Conservation (phyloP, 2,329 filamentous ascomycete species). For the Nigrospora sphaerica region DNA sequence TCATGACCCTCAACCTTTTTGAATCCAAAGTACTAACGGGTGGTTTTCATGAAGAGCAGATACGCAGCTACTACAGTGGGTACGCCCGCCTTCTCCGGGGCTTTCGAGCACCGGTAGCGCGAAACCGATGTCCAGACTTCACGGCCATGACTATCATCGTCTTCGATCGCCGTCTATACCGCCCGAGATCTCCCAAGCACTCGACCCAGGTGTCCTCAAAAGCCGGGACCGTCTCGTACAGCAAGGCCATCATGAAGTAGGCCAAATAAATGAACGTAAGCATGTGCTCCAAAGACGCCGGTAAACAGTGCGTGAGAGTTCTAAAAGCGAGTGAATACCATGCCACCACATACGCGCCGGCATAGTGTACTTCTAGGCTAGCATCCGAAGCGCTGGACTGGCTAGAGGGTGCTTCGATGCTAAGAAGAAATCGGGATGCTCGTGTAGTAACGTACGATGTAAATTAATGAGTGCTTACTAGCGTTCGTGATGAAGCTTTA, state of each 20-base stretch:
- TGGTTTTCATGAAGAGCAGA: too few relatives aligned
- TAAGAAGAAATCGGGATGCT: slow-evolving; percentile 81
- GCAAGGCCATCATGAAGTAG: slow-evolving; percentile 81
- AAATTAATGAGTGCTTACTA: slow-evolving; percentile 80
- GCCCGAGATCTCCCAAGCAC: slow-evolving; percentile 76
- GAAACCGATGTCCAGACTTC: slow-evolving; percentile 79
- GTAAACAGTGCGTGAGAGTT: slow-evolving; percentile 66
- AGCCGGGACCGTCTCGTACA: slow-evolving; percentile 76
- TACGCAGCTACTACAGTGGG: too few relatives aligned
- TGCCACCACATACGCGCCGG: slow-evolving; percentile 91
- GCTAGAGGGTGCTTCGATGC: slow-evolving; percentile 82
- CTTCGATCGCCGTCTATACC: slow-evolving; percentile 90
- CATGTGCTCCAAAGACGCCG: slow-evolving; percentile 80
- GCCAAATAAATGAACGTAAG: slow-evolving; percentile 81
- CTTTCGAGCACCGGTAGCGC: slow-evolving; percentile 76
- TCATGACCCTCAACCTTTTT: too few relatives aligned
- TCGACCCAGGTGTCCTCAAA: slow-evolving; percentile 93
- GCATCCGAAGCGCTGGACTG: slow-evolving; percentile 53
- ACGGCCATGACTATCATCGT: slow-evolving; percentile 65
- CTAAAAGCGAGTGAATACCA: slow-evolving; percentile 80
- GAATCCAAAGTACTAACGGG: too few relatives aligned
- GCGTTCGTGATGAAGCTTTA: slow-evolving; percentile 55
- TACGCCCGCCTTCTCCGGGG: slow-evolving; percentile 71
- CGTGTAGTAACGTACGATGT: slow-evolving; percentile 72
- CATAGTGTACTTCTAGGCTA: slow-evolving; percentile 83